Conservation (phyloP, 257 asterid species). For the Salvia rosmarinus region DNA sequence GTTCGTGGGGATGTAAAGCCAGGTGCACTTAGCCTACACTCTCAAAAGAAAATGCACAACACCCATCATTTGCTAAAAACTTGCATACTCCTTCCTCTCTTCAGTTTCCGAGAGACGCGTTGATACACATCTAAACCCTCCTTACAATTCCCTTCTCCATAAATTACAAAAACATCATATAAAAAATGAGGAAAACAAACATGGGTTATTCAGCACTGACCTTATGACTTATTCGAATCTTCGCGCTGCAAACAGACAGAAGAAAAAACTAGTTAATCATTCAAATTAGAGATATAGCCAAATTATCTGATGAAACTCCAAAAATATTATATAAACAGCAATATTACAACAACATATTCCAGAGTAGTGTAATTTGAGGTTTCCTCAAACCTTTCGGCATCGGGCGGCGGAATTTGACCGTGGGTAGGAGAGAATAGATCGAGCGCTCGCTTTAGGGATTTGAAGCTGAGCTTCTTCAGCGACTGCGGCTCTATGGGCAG, state of each 20-base stretch:
- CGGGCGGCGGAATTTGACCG: constrained; percentile 76
- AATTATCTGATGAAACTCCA: constrained; percentile 15
- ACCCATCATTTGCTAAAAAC: neutral
- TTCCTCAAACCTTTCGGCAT: constrained; percentile 62
- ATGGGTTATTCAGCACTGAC: constrained; percentile 42
- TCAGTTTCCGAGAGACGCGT: neutral
- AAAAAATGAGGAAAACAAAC: neutral
- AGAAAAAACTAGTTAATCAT: neutral
- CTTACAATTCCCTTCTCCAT: constrained; percentile 3
- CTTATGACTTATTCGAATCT: constrained; percentile 82
- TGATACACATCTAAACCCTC: too few species aligned
- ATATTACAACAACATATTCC: neutral
- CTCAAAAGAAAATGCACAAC: neutral
- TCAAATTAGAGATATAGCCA: neutral
- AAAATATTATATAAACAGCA: constrained; percentile 5
- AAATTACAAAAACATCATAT: neutral
- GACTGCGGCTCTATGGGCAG: constrained; percentile 92
- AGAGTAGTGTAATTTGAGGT: constrained; percentile 20
- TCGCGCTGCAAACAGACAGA: constrained; percentile 67
- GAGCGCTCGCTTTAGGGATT: constrained; percentile 83
- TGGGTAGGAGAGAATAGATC: constrained; percentile 90
- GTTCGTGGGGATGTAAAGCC: too few species aligned
- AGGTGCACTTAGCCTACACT: too few species aligned
- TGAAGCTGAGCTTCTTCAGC: constrained; percentile 81
- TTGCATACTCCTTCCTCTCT: neutral